Base-by-base conservation (phyloP, 2,329 filamentous ascomycete genomes). In the Colletotrichum sp. region DNA sequence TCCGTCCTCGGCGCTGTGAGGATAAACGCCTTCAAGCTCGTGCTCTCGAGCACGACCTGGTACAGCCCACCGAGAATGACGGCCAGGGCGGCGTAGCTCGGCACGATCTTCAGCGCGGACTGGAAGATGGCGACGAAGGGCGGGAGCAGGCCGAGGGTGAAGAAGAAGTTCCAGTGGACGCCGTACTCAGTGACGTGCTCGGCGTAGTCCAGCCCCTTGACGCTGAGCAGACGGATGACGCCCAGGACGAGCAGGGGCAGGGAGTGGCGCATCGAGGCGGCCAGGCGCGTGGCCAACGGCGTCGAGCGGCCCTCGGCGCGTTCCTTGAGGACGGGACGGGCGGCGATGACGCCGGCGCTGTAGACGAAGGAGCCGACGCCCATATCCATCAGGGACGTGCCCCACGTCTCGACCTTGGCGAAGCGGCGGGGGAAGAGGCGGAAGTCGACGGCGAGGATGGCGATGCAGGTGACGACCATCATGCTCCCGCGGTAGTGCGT, bases 161-260 rank as follows among this genome's bases (percentile, higher is more conserved):
- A 98, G 89, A 99, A 99, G 85, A 99, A 99, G 84, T 99, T 99
- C 97, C 97, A 99, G 84, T 99, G 97, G 12, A 99, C 95, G 58
- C 97, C 97, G 82, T 99, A 99, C 83, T 99, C 97, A 16, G 95
- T 96, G 74, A 98, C 95, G 86, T 99, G 97, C 84, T 99, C 97
- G 5, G 96, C 96, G 82, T 99, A 99, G 82, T 98, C 96, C 34
- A 98, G 88, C 8, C 95, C 95, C 86, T 99, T 99, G 82, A 98
- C 96, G 79, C 93, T 97, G 78, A 95, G 92, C 28, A 98, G 89
- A 28, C 97, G 92, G 71, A 97, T 88, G 28, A 97, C 82, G 16
- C 97, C 97, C 6, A 99, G 89, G 3, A 94, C 87, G 25, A 98
- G 86, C 7, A 99, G 89, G 2, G 97, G 96, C 30, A 98, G 84